Conservation (phyloP, 2,329 filamentous ascomycete species). For the Trichoderma arundinaceum region DNA sequence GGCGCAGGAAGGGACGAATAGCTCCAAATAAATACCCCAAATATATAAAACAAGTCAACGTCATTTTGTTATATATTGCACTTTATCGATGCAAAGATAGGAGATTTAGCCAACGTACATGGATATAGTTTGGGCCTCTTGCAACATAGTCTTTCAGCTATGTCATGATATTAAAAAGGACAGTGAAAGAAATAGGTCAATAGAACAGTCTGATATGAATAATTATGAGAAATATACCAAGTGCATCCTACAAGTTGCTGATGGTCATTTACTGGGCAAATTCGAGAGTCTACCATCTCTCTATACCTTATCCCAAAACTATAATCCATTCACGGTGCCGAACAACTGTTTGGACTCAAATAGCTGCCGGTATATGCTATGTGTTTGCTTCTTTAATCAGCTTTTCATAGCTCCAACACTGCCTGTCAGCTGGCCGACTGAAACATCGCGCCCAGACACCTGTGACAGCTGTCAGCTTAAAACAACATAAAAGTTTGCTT, state of each 20-base stretch:
- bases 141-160: not conserved
- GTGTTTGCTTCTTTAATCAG: not conserved
- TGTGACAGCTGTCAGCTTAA: not conserved
- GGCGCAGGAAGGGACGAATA: conserved; percentile 64
- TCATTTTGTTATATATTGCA: not conserved
- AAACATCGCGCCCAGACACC: not conserved
- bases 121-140: not conserved
- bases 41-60: conserved; percentile 4
- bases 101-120: not conserved
- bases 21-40: conserved; percentile 32
- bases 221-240: not conserved
- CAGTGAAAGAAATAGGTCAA: not conserved
- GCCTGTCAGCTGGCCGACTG: not conserved
- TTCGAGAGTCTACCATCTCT: not conserved
- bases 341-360: too few species aligned
- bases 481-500: not conserved
- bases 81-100: not conserved
- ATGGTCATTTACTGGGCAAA: too few species aligned
- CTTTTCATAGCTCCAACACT: not conserved
- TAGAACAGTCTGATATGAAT: not conserved
- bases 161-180: not conserved
- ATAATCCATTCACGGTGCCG: too few species aligned
- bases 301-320: too few species aligned
- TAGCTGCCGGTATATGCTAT: too few species aligned
- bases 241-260: not conserved